Conservation (phyloP, 768 basidiomycete species). For the Cyclocybe cylindracea region DNA sequence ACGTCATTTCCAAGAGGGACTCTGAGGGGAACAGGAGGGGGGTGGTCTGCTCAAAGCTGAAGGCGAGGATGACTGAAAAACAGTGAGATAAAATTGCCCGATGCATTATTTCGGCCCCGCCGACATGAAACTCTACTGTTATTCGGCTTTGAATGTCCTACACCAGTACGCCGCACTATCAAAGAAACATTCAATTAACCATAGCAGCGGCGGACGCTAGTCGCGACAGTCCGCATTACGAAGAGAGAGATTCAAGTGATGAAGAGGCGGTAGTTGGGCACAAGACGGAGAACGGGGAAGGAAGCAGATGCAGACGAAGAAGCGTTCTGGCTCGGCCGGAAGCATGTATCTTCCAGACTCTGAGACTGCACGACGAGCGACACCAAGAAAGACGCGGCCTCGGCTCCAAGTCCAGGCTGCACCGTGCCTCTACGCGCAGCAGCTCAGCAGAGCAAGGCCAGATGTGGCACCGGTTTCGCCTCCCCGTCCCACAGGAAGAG, state of each 20-base stretch:
- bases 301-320: constrained; percentile 46
- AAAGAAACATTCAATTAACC: no score
- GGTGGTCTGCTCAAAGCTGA: no score
- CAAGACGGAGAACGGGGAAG: constrained; percentile 39
- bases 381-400: constrained; percentile 8
- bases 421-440: constrained; percentile 38
- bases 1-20: no score
- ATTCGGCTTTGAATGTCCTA: no score
- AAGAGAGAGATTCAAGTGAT: constrained; percentile 31
- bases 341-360: constrained; percentile 21
- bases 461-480: constrained; percentile 58
- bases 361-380: constrained; percentile 12
- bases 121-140: no score
- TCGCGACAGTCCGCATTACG: no score
- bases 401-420: constrained; percentile 16
- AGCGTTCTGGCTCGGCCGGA: constrained; percentile 48
- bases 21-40: no score
- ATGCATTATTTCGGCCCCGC: no score
- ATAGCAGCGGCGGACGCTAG: no score
- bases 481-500: constrained; percentile 59
- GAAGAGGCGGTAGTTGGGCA: constrained; percentile 31
- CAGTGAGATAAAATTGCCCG: no score
- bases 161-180: no score
- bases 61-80: no score
- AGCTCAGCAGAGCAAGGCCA: constrained; percentile 17